phyloP scores from a whole-genome alignment of 2,329 filamentous ascomycete species.

The Phaeomoniella chlamydospora region DNA sequence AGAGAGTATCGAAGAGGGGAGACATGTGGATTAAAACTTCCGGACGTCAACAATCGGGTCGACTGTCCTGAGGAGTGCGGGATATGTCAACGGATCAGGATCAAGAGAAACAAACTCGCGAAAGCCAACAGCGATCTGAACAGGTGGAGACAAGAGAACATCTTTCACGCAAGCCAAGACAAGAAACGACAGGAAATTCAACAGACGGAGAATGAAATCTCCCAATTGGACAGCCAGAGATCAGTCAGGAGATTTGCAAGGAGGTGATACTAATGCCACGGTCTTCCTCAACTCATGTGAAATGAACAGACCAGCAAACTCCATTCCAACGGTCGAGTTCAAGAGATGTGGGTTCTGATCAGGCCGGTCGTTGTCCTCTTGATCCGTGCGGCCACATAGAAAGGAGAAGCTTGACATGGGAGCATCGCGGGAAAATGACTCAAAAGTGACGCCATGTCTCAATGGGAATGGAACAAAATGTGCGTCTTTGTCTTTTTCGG shows the following conservation, averaged over 20 bases:
- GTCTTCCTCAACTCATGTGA: no score
- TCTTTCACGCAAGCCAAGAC: conserved; percentile 44
- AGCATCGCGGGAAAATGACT: no score
- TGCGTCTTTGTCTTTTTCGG: no score
- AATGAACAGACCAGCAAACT: no score
- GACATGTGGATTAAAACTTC: conserved; percentile 86
- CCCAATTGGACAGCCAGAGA: conserved; percentile 46
- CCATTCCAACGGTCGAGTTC: no score
- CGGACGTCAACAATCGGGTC: conserved; percentile 53
- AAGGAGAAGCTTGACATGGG: no score
- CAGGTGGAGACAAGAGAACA: conserved; percentile 64
- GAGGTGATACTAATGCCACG: no score
- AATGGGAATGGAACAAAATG: no score
- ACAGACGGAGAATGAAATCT: conserved; percentile 55
- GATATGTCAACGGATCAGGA: conserved; percentile 77
- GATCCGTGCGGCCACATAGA: no score
- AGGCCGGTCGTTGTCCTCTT: no score
- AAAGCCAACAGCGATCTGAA: conserved; percentile 63
- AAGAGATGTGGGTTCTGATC: no score
- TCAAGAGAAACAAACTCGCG: conserved; percentile 59
- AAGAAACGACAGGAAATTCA: conserved; percentile 61
- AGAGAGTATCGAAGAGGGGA: conserved; percentile 93
- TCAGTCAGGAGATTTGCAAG: conserved; percentile 15
- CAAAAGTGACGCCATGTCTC: no score
- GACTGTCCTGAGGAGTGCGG: conserved; percentile 54